A percentile compares a stretch with the other conserved stretches of the same genome.
Conservation (phyloP, 1,284 basidiomycete genomes). For the Apiotrichum mycotoxinovorans region DNA sequence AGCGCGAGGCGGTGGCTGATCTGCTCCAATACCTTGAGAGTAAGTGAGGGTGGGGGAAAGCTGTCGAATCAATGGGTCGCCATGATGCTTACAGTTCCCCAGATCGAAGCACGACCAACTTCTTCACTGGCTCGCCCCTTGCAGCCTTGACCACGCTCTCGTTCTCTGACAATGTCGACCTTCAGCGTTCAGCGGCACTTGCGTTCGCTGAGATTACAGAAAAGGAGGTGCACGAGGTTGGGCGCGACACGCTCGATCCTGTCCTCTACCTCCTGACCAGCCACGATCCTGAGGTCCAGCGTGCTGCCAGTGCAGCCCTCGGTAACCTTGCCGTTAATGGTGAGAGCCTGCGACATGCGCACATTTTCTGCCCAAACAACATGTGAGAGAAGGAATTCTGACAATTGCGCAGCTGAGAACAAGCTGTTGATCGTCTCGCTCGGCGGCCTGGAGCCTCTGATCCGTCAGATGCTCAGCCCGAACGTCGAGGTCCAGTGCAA, state of each 20-base stretch:
- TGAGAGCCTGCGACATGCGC: too few relatives aligned
- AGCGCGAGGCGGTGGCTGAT: conserved; percentile 97
- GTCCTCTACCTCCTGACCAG: conserved; percentile 96
- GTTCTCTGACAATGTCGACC: conserved; percentile 98
- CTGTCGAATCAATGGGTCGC: neutral
- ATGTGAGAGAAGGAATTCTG: neutral
- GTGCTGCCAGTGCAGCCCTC: conserved; percentile 95
- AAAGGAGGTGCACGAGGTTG: conserved; percentile 97
- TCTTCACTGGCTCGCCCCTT: conserved; percentile 89
- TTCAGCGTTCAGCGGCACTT: conserved; percentile 94
- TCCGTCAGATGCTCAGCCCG: conserved; percentile 97
- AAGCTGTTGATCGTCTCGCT: conserved; percentile 98
- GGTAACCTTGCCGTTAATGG: conserved; percentile 98
- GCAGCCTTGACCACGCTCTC: conserved; percentile 93
- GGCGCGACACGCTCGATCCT: conserved; percentile 95
- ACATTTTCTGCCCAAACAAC: neutral
- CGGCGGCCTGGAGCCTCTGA: conserved; percentile 94
- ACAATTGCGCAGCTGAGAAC: conserved; percentile 86
- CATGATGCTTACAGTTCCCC: conserved; percentile 3
- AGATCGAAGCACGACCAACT: conserved; percentile 95
- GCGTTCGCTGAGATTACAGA: conserved; percentile 99
- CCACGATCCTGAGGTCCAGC: conserved; percentile 98
- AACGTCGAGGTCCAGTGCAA: conserved; percentile 99
- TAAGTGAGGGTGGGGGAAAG: conserved; percentile 52
- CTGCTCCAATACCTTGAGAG: conserved; percentile 96